Percentiles rank a stretch among this genome's conserved stretches.
Evolutionary conservation across 257 asterid genomes (phyloP).

Genomic region (Solanum pimpinellifolium): DNA sequence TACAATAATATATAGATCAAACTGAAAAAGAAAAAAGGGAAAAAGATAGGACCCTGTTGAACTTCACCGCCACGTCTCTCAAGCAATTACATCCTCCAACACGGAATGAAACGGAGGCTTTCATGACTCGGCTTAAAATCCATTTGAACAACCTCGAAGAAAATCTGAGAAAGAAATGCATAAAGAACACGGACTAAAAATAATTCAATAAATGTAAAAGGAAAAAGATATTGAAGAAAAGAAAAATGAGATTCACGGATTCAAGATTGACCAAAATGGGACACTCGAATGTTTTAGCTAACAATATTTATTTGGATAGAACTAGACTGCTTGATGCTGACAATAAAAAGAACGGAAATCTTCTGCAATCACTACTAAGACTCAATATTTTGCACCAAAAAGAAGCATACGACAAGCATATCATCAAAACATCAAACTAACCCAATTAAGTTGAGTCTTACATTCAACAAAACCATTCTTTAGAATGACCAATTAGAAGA

Average conservation of each 20-base stretch:
- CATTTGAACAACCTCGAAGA: constrained; percentile 78
- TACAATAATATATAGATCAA: neutral
- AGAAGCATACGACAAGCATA: neutral
- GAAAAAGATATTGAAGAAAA: neutral
- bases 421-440: neutral
- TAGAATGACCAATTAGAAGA: neutral
- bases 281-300: neutral
- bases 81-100: constrained; percentile 93
- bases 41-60: constrained; percentile 48
- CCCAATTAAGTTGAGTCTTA: neutral
- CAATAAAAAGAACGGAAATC: neutral
- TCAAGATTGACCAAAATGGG: neutral
- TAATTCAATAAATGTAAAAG: neutral
- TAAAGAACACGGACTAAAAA: constrained; percentile 1
- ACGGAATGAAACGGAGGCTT: constrained; percentile 70
- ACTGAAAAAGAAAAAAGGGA: neutral
- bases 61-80: constrained; percentile 75
- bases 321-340: neutral
- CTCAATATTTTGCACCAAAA: neutral
- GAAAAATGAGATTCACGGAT: neutral
- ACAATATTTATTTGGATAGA: neutral
- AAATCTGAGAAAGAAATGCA: constrained; percentile 47
- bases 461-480: neutral
- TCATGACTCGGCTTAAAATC: constrained; percentile 68
- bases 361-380: neutral